A percentile compares a stretch with the other conserved stretches of the same genome.
These are phyloP conservation scores for Tricholoma matsutake DNA, from an alignment of 768 basidiomycete genomes.

Conservation along the genomic window DNA sequence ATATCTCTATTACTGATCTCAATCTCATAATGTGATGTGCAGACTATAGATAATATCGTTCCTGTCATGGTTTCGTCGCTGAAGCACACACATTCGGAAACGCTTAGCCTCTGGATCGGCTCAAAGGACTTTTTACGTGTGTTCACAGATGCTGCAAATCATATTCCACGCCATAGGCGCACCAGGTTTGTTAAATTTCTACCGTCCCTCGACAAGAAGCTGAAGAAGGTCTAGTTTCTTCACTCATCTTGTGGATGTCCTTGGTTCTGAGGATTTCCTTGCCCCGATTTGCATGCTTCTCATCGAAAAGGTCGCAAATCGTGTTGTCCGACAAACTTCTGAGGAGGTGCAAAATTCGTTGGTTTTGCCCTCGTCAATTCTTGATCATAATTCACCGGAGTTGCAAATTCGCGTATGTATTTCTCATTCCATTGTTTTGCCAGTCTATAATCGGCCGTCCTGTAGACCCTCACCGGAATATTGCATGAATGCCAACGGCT, in stretches of 20 bases:
- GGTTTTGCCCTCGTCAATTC: conserved; percentile 61
- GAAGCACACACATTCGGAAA: conserved; percentile 49
- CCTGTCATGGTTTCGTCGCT: conserved; percentile 88
- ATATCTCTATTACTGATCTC: background rate
- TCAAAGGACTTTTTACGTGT: conserved; percentile 83
- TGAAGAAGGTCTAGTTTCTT: conserved; percentile 65
- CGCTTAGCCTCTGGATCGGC: conserved; percentile 61
- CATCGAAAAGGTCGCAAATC: conserved; percentile 72
- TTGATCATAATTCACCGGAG: conserved; percentile 50
- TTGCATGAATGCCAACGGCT: conserved; percentile 67
- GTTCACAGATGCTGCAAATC: conserved; percentile 90
- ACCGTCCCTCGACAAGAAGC: background rate
- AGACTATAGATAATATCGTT: conserved; percentile 93
- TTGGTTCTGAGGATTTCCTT: conserved; percentile 79
- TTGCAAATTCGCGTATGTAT: conserved; percentile 52
- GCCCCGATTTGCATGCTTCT: conserved; percentile 82
- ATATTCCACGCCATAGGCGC: conserved; percentile 91
- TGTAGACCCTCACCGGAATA: conserved; percentile 59
- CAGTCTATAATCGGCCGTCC: conserved; percentile 6
- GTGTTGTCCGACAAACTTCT: conserved; percentile 57
- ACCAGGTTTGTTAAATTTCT: conserved; percentile 58
- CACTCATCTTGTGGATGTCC: conserved; percentile 76
- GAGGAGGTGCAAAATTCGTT: conserved; percentile 61
- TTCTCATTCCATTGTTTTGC: background rate
- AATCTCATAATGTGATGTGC: background rate